Percentiles rank a stretch among this genome's conserved stretches.
These are phyloP conservation scores for Trichoderma gamsii DNA, from an alignment of 495 filamentous ascomycete genomes.

Conservation along the genomic window DNA sequence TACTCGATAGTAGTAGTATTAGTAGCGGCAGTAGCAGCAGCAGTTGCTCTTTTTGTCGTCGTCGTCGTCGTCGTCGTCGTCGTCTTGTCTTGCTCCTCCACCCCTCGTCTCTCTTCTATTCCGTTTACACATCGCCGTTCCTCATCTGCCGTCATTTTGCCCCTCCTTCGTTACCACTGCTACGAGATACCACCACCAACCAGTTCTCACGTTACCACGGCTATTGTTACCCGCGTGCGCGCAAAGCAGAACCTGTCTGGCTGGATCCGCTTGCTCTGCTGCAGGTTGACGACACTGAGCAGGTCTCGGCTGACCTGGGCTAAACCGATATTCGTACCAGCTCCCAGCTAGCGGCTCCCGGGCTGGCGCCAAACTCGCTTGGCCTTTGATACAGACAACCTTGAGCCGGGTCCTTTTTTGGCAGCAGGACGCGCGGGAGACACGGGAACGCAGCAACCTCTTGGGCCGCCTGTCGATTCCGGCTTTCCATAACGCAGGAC, in stretches of 20 bases:
- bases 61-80: neutral
- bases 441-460: neutral
- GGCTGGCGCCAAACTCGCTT: slow-evolving; percentile 11
- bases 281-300: slow-evolving; percentile 13
- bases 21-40: no score
- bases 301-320: slow-evolving; percentile 8
- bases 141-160: slow-evolving; percentile 7
- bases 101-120: neutral
- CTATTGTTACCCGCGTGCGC: slow-evolving; percentile 12
- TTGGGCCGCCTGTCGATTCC: slow-evolving; percentile 4
- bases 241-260: slow-evolving; percentile 11
- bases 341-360: slow-evolving; percentile 5
- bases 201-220: slow-evolving; percentile 10
- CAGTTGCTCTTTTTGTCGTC: neutral
- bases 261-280: slow-evolving; percentile 12
- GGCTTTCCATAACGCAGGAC: neutral
- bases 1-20: no score
- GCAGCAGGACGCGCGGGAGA: neutral
- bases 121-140: neutral
- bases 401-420: neutral
- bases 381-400: neutral
- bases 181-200: no score
- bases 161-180: neutral
- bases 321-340: neutral
- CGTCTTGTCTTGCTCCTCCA: neutral